These are phyloP conservation scores for Physcomitrium patens DNA, from an alignment of 225 moss, liverwort and hornwort species.

Conservation along the genomic window DNA sequence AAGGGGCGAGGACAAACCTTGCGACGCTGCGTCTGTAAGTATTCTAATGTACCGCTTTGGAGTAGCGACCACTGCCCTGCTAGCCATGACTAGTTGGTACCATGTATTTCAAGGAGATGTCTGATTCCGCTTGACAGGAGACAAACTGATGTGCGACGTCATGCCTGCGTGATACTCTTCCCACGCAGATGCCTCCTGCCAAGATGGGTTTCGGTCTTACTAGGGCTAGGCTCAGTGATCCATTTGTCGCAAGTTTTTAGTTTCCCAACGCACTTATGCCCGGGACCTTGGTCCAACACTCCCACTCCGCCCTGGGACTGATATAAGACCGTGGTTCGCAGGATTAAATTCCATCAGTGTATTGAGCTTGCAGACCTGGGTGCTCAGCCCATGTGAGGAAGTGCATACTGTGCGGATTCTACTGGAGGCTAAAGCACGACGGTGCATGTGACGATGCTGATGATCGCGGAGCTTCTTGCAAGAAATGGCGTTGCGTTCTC, in stretches of 20 bases:
- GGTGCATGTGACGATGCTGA: no score
- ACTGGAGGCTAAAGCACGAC: no score
- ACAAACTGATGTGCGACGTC: slow-evolving; percentile 22
- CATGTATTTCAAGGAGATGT: not conserved
- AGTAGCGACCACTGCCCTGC: not conserved
- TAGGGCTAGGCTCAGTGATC: not conserved
- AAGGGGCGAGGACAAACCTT: not conserved
- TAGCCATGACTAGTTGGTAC: not conserved
- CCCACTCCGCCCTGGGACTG: not conserved
- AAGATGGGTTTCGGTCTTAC: not conserved
- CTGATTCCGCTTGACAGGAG: slow-evolving; percentile 10
- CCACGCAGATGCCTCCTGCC: not conserved
- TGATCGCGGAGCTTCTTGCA: no score
- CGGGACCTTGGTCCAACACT: not conserved
- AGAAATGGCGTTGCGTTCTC: no score
- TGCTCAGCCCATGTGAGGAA: no score
- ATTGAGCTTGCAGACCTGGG: not conserved
- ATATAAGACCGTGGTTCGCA: slow-evolving; percentile 19
- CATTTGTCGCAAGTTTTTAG: not conserved
- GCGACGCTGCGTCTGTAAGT: not conserved
- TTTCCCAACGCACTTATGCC: not conserved
- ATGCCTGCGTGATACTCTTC: not conserved
- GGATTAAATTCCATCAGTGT: slow-evolving; percentile 24
- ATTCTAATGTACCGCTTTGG: not conserved
- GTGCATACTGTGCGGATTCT: no score